These are phyloP conservation scores for Moesziomyces sp. DNA, from an alignment of 1,284 basidiomycete species.

Conservation along the genomic window DNA sequence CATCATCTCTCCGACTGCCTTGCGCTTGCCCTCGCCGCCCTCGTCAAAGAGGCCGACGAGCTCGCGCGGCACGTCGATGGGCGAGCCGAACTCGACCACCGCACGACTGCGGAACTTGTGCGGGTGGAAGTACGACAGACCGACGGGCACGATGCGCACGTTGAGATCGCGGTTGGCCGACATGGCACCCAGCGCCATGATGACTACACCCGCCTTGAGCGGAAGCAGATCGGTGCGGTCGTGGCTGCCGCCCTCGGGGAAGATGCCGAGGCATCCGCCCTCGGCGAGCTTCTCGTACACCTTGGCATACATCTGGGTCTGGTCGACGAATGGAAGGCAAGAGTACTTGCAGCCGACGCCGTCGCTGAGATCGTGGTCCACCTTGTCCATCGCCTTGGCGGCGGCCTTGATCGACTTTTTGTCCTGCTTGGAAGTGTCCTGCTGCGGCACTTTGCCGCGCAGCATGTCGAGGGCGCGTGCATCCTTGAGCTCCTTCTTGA, in stretches of 20 bases:
- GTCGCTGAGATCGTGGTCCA: constrained; percentile 20
- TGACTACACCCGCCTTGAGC: constrained; percentile 67
- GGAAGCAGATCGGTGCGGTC: constrained; percentile 67
- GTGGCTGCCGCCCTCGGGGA: constrained; percentile 66
- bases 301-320: constrained; percentile 91
- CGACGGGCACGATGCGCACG: constrained; percentile 67
- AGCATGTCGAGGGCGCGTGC: constrained; percentile 64
- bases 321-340: constrained; percentile 75
- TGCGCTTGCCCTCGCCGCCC: constrained; percentile 87
- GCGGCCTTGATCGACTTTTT: constrained; percentile 20
- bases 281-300: constrained; percentile 89
- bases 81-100: constrained; percentile 94
- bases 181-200: constrained; percentile 68
- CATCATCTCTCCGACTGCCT: constrained; percentile 88
- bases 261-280: constrained; percentile 77
- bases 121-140: constrained; percentile 67
- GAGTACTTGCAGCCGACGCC: constrained; percentile 57
- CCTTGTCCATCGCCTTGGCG: constrained; percentile 20
- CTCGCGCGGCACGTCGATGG: constrained; percentile 86
- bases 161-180: constrained; percentile 63
- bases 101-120: constrained; percentile 68
- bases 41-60: constrained; percentile 89
- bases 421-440: constrained; percentile 26
- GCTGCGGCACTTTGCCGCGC: constrained; percentile 44
- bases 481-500: constrained; percentile 84